Base-by-base conservation (phyloP, 2,329 filamentous ascomycete genomes). In the Colletotrichum sp. region DNA sequence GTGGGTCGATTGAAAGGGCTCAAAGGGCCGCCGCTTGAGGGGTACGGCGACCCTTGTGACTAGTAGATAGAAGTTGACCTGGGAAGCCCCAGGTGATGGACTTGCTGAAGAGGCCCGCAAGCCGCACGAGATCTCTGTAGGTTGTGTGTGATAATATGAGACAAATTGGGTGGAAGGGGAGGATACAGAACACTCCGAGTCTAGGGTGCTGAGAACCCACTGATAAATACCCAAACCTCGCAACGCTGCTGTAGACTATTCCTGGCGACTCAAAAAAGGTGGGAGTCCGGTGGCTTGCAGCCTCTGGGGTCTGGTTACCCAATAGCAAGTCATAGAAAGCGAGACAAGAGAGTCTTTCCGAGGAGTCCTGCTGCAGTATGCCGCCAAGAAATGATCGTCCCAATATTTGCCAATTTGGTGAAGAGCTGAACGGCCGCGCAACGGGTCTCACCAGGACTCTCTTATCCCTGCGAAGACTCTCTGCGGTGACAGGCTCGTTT, bases 21-120 rank as follows among this genome's bases (percentile, higher is more conserved):
- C 67, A 69, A 64, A 36, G n/a, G 58, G 58, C 67, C 43, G 67
- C 67, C 67, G 43, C 36, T 64, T 38, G 11, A 21, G 34, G 21
- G 43, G 8, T 43, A 69, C 67, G 67, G 38, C 67, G 58, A 59
- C 51, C 64, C 47, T 31, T 34, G n/a, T 2, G 11, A 11, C 5
- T 0, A 59, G 21, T 57, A 11, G 15, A 18, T 29, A 0, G 4
- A 29, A 29, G 3, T 16, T 0, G 24, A 57, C 54, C 15, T 5
- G 24, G 9, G 3, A 18, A 57, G 4, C 4, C 54, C 16, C 15
- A 27, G 27, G 0, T 18, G 54, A 0, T 29, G 18, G 24, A 51
- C n/a, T 51, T 21, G 2, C n/a, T 21, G 43, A 51, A 8, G 4
- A 13, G 43, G 1, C 43, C 7, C 3, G n/a, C 6, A 51, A 47